phyloP scores from a whole-genome alignment of 441 rosid species.

The Gossypium gossypioides region DNA sequence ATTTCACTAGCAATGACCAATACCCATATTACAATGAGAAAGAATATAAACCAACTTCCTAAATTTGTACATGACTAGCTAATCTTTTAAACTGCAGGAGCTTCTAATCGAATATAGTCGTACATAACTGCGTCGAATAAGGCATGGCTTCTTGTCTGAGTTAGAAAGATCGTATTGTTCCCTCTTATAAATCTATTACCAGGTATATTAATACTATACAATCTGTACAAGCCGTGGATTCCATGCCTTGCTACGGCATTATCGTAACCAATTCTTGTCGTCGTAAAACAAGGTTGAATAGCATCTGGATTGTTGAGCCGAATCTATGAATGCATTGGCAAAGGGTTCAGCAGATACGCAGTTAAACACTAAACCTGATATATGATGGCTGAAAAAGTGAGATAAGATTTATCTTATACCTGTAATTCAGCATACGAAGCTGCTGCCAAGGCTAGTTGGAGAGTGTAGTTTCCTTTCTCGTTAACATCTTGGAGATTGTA shows the following conservation, averaged over 20 bases:
- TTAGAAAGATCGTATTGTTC: slow-evolving; percentile 37
- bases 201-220: slow-evolving; percentile 38
- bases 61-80: neutral
- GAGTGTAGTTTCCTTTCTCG: slow-evolving; percentile 30
- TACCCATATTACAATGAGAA: neutral
- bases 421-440: slow-evolving; percentile 41
- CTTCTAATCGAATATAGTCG: slow-evolving; percentile 50
- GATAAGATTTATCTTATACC: slow-evolving; percentile 22
- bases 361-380: neutral
- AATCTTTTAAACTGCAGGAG: slow-evolving; percentile 15
- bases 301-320: slow-evolving; percentile 28
- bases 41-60: neutral
- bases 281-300: slow-evolving; percentile 22
- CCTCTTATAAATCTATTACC: slow-evolving; percentile 26
- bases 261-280: slow-evolving; percentile 36
- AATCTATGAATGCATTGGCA: slow-evolving; percentile 25
- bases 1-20: no score
- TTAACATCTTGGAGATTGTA: slow-evolving; percentile 35
- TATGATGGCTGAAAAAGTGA: neutral
- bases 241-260: slow-evolving; percentile 60
- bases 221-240: slow-evolving; percentile 45
- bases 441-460: slow-evolving; percentile 69
- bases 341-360: neutral
- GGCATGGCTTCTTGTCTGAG: slow-evolving; percentile 26
- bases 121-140: slow-evolving; percentile 43